Evolutionary conservation across 1,139 yeast species (phyloP).

Genomic region (Nadsonia starkeyi-henricii): DNA sequence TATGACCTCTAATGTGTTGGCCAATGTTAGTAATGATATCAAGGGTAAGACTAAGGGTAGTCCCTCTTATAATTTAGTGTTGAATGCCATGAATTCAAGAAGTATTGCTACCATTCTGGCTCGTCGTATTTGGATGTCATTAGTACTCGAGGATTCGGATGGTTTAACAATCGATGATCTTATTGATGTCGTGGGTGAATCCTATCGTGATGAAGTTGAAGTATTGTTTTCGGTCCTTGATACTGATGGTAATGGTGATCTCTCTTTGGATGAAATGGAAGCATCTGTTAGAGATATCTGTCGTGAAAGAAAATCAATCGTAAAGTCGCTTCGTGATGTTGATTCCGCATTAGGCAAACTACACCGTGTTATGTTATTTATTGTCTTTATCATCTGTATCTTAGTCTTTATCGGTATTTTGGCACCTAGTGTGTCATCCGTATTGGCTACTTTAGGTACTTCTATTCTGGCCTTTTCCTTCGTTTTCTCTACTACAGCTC

Average conservation of each 20-base stretch:
- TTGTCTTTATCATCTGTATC: slow-evolving; percentile 23
- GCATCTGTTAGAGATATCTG: slow-evolving; percentile 22
- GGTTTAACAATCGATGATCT: slow-evolving; percentile 24
- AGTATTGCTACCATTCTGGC: slow-evolving; percentile 23
- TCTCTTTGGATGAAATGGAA: slow-evolving; percentile 27
- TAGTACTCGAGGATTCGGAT: slow-evolving; percentile 28
- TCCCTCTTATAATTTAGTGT: slow-evolving; percentile 13
- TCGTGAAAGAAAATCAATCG: slow-evolving; percentile 25
- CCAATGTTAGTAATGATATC: slow-evolving; percentile 20
- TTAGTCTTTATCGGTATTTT: slow-evolving; percentile 29
- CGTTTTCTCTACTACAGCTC: slow-evolving; percentile 27
- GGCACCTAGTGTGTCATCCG: slow-evolving; percentile 28
- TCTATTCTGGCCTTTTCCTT: slow-evolving; percentile 28
- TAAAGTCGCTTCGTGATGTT: slow-evolving; percentile 26
- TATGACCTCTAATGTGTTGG: slow-evolving; percentile 19
- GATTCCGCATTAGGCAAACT: slow-evolving; percentile 29
- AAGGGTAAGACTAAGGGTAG: slow-evolving; percentile 8
- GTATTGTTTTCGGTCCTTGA: slow-evolving; percentile 25
- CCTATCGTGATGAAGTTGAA: slow-evolving; percentile 20
- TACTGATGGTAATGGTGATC: slow-evolving; percentile 25
- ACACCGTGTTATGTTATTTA: slow-evolving; percentile 23
- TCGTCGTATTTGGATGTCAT: slow-evolving; percentile 28
- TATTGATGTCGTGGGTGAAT: slow-evolving; percentile 23
- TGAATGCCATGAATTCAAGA: slow-evolving; percentile 23
- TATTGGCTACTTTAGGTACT: slow-evolving; percentile 30